phyloP scores from a whole-genome alignment of 352 stramenopile genomes.

The Pythium aquatile region DNA sequence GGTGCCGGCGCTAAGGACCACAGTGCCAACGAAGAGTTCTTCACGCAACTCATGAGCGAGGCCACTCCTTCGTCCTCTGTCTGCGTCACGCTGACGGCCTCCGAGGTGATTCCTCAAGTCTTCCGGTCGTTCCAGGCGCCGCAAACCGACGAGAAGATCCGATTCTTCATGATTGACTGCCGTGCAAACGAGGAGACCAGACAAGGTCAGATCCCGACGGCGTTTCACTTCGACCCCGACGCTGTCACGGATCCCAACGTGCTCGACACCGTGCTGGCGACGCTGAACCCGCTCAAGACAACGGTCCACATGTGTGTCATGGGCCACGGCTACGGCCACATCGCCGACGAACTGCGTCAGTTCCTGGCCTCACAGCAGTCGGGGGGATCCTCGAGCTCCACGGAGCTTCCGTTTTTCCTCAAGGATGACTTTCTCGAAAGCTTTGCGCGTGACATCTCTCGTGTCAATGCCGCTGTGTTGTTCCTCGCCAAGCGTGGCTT shows the following conservation, averaged over 20 bases:
- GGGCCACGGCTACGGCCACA: slow-evolving; percentile 70
- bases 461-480: slow-evolving; percentile 62
- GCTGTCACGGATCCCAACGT: slow-evolving; percentile 46
- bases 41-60: slow-evolving; percentile 53
- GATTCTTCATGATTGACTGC: slow-evolving; percentile 82
- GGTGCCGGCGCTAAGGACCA: slow-evolving; percentile 26
- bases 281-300: slow-evolving; percentile 57
- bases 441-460: slow-evolving; percentile 63
- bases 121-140: slow-evolving; percentile 68
- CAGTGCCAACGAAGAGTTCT: slow-evolving; percentile 42
- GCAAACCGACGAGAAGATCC: slow-evolving; percentile 38
- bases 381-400: neutral
- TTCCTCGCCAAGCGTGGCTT: slow-evolving; percentile 78
- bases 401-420: slow-evolving; percentile 39
- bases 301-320: slow-evolving; percentile 79
- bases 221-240: slow-evolving; percentile 76
- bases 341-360: slow-evolving; percentile 56
- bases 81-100: slow-evolving; percentile 52
- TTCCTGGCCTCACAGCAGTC: slow-evolving; percentile 19
- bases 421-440: slow-evolving; percentile 61
- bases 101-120: slow-evolving; percentile 64
- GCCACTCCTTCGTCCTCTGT: slow-evolving; percentile 47
- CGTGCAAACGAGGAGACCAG: slow-evolving; percentile 41
- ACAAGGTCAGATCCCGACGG: slow-evolving; percentile 65
- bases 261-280: slow-evolving; percentile 66